A percentile compares a stretch with the other conserved stretches of the same genome.
These are phyloP conservation scores for Xylariomycetidae sp. DNA, from an alignment of 2,329 filamentous ascomycete species.

Conservation along the genomic window DNA sequence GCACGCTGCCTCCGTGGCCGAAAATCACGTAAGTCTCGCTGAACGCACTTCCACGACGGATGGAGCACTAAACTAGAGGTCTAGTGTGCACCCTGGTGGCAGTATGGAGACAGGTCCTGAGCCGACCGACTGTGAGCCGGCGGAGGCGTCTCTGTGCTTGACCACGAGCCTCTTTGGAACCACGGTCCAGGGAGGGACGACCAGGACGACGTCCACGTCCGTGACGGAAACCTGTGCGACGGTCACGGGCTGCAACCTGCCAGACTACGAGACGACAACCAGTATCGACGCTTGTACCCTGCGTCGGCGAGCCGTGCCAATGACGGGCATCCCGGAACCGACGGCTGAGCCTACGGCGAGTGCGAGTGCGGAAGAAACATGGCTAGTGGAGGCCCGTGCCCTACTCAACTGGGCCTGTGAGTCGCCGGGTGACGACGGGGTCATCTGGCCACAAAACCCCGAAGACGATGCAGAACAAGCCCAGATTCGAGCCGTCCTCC, in stretches of 20 bases:
- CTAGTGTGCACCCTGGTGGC: background rate
- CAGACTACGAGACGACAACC: conserved; percentile 1
- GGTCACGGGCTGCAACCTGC: conserved; percentile 2
- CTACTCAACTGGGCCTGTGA: conserved; percentile 1
- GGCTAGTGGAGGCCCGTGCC: background rate
- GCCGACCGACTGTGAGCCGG: conserved; percentile 2
- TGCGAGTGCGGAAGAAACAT: too few species aligned
- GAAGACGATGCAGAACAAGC: background rate
- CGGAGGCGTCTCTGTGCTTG: conserved; percentile 1
- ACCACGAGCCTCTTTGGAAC: conserved; percentile 1
- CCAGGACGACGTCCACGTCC: background rate
- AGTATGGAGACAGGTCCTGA: background rate
- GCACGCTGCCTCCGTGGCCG: conserved; percentile 2
- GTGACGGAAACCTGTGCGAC: conserved; percentile 1
- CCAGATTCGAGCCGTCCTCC: background rate
- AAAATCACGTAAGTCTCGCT: conserved; percentile 4
- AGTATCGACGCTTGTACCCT: background rate
- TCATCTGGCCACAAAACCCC: background rate
- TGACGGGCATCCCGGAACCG: background rate
- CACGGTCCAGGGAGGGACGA: background rate
- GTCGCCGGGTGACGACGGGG: background rate
- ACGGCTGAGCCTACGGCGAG: background rate
- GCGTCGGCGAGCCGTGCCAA: background rate
- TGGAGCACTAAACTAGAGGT: too few species aligned
- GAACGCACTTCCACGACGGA: too few species aligned